phyloP scores from a whole-genome alignment of 2,329 filamentous ascomycete genomes.

The Aspergillus awamori region DNA sequence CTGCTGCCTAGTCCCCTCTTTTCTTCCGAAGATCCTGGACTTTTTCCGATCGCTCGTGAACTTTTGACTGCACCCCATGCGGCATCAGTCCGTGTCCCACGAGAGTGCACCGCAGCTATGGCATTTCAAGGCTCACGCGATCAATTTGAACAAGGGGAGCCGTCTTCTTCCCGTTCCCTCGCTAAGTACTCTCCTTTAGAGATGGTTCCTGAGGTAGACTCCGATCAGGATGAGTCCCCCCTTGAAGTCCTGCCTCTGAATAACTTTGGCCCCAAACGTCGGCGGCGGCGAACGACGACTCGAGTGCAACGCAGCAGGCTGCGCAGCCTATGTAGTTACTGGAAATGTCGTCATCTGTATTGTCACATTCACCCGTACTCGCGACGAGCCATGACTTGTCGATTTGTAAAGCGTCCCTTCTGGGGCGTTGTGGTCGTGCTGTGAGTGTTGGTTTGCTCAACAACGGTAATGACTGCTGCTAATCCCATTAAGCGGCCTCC shows the following conservation, averaged over 20 bases:
- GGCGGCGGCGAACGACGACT: neutral
- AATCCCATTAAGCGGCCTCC: neutral
- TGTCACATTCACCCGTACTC: conserved; percentile 3
- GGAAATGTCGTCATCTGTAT: neutral
- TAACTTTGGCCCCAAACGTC: neutral
- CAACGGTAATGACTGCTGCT: neutral
- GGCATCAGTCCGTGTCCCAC: neutral
- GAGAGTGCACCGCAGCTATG: neutral
- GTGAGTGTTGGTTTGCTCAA: neutral
- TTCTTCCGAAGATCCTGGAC: neutral
- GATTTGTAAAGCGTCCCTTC: conserved; percentile 5
- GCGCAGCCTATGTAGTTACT: neutral
- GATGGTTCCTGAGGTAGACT: neutral
- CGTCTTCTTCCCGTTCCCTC: neutral
- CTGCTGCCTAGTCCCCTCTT: neutral
- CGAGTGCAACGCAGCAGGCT: neutral
- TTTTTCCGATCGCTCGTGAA: neutral
- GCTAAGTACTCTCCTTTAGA: neutral
- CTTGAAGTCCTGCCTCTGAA: neutral
- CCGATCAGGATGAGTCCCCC: neutral
- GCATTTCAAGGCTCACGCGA: neutral
- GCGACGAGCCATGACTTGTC: neutral
- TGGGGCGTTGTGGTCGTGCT: neutral
- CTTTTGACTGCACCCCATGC: neutral
- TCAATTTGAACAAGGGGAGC: neutral